Conservation (phyloP, 768 basidiomycete species). For the Termitomyces bulborhizus region DNA sequence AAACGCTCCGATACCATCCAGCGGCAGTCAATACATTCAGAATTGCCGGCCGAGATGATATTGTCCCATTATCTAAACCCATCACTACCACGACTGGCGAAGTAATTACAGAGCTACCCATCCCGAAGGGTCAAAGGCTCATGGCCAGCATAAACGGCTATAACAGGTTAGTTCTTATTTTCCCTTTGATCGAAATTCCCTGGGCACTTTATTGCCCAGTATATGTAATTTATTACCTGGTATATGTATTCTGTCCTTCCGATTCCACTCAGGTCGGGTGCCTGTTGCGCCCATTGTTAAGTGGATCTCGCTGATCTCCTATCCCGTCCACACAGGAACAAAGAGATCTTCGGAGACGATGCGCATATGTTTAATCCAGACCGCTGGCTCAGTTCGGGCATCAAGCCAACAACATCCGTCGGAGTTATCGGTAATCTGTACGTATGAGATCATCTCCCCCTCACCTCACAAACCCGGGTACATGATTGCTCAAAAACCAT, state of each 20-base stretch:
- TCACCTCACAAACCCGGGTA: too few species aligned
- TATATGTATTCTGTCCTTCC: neutral
- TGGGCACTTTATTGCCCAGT: neutral
- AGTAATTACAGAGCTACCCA: conserved; percentile 36
- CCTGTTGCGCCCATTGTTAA: neutral
- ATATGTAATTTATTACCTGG: neutral
- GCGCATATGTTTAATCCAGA: conserved; percentile 41
- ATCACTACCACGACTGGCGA: conserved; percentile 40
- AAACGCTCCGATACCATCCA: conserved; percentile 40
- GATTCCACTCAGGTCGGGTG: neutral
- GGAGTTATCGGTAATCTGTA: conserved; percentile 46
- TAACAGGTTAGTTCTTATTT: conserved; percentile 33
- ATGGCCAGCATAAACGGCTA: conserved; percentile 46
- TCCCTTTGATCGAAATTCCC: neutral
- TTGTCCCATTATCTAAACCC: conserved; percentile 50
- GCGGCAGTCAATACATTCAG: conserved; percentile 28
- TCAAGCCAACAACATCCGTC: conserved; percentile 35
- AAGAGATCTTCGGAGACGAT: conserved; percentile 41
- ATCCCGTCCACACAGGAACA: conserved; percentile 21
- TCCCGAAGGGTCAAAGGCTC: conserved; percentile 46
- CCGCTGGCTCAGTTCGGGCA: conserved; percentile 39
- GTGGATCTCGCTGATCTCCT: neutral
- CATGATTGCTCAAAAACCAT: conserved; percentile 2
- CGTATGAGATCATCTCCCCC: conserved; percentile 6
- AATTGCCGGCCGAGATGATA: conserved; percentile 44